Percentiles rank a stretch among this genome's conserved stretches.
Conservation (phyloP, 345 rosid species). For the Euphorbia tirucalli region DNA sequence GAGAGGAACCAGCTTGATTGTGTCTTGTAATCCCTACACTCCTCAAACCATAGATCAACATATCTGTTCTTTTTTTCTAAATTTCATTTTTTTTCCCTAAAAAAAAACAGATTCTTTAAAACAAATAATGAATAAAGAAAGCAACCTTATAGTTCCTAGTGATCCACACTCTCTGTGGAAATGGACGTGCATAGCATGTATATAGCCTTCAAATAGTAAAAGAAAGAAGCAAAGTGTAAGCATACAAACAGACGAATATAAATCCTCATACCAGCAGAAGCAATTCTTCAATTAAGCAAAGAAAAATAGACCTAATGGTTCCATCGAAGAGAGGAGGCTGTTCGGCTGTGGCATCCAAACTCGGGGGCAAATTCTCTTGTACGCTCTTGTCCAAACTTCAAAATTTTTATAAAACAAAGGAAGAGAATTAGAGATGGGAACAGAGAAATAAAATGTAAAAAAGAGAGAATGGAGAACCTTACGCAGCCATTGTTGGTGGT, state of each 20-base stretch:
- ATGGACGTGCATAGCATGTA: conserved; percentile 60
- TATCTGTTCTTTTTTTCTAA: too few species aligned
- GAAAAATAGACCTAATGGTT: conserved; percentile 49
- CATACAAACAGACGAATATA: neutral
- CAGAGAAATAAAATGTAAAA: neutral
- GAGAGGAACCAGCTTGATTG: conserved; percentile 73
- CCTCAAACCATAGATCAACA: neutral
- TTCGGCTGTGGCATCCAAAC: conserved; percentile 50
- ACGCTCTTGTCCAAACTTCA: conserved; percentile 29
- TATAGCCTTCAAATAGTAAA: conserved; percentile 62
- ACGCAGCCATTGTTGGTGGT: conserved; percentile 4
- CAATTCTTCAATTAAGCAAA: neutral
- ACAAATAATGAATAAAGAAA: neutral
- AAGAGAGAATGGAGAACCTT: neutral
- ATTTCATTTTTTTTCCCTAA: too few species aligned
- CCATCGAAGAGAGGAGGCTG: conserved; percentile 77
- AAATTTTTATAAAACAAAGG: neutral
- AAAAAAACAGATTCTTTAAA: too few species aligned
- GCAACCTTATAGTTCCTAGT: conserved; percentile 80
- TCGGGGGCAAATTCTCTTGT: conserved; percentile 46
- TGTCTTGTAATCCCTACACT: conserved; percentile 73
- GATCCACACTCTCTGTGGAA: conserved; percentile 91
- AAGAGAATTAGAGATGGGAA: neutral
- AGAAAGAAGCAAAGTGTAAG: neutral
- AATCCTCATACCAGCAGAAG: too few species aligned